Evolutionary conservation across 2,329 filamentous ascomycete species (phyloP).

Genomic region (Ceratocystis diversiconidia): DNA sequence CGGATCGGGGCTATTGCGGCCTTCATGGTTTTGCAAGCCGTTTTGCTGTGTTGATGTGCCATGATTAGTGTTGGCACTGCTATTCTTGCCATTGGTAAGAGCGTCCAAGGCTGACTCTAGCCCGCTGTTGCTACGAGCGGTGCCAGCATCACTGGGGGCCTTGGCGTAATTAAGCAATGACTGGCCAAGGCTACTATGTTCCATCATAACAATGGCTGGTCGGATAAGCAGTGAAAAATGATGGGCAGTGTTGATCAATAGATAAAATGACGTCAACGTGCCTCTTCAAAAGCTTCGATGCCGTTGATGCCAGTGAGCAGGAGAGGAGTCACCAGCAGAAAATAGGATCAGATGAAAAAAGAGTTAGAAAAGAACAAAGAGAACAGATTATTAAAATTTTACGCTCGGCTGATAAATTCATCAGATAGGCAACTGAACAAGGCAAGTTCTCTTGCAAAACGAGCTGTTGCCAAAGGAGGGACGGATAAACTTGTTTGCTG

Average conservation of each 20-base stretch:
- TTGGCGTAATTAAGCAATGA: constrained; percentile 15
- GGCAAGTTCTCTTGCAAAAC: neutral
- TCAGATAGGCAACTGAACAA: neutral
- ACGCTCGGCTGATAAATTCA: neutral
- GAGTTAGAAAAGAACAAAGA: neutral
- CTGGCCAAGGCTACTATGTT: constrained; percentile 11
- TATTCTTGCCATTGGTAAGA: constrained; percentile 7
- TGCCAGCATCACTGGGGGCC: constrained; percentile 14
- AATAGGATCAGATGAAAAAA: neutral
- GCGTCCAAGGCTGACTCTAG: constrained; percentile 14
- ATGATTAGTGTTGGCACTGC: neutral
- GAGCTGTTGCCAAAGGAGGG: neutral
- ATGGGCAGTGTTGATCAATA: neutral
- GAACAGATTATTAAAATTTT: neutral
- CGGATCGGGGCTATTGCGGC: constrained; percentile 10
- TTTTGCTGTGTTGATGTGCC: neutral
- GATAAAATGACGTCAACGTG: constrained; percentile 4
- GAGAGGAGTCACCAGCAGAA: neutral
- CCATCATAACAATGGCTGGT: constrained; percentile 1
- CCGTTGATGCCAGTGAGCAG: neutral
- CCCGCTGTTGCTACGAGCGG: constrained; percentile 7
- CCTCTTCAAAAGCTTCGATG: neutral
- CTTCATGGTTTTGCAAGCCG: neutral
- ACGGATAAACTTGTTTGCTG: neutral
- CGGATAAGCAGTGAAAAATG: neutral